These are phyloP conservation scores for Vigna mungo DNA, from an alignment of 306 rosid species.

Conservation along the genomic window DNA sequence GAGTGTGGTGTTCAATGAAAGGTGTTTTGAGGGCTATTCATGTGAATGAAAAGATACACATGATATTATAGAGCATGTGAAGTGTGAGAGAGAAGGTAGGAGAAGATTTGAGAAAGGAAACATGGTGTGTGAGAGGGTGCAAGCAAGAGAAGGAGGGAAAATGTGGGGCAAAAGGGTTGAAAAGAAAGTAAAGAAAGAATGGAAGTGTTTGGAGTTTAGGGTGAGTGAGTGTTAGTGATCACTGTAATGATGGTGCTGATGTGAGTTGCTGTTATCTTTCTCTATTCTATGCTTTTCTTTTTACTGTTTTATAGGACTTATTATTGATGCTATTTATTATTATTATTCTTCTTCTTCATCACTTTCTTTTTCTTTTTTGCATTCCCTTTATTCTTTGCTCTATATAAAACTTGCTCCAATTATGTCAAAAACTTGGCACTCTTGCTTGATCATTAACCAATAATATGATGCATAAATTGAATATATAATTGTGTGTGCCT, in stretches of 20 bases:
- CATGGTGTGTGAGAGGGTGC: slow-evolving; percentile 53
- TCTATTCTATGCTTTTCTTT: slow-evolving; percentile 38
- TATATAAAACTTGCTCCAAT: slow-evolving; percentile 16
- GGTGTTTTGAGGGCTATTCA: slow-evolving; percentile 42
- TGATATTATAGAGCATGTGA: slow-evolving; percentile 33
- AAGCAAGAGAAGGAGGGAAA: slow-evolving; percentile 65
- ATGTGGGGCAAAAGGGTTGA: slow-evolving; percentile 54
- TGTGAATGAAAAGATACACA: slow-evolving; percentile 39
- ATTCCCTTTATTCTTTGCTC: slow-evolving; percentile 16
- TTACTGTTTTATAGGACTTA: slow-evolving; percentile 33
- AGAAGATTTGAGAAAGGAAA: slow-evolving; percentile 47
- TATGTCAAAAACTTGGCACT: neutral
- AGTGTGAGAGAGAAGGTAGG: slow-evolving; percentile 45
- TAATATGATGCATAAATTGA: neutral
- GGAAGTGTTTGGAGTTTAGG: slow-evolving; percentile 56
- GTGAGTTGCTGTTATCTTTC: slow-evolving; percentile 52
- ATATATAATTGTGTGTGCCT: neutral
- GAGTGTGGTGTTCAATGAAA: slow-evolving; percentile 32
- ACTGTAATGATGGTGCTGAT: slow-evolving; percentile 76
- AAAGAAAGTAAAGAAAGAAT: slow-evolving; percentile 52
- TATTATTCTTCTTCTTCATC: neutral
- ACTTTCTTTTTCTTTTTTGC: neutral
- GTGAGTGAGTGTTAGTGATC: slow-evolving; percentile 64
- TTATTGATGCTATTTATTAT: neutral
- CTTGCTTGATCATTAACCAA: slow-evolving; percentile 6